Evolutionary conservation across 495 filamentous ascomycete genomes (phyloP), one percentile per base, ranked within the genome.

Genomic region (Paragyromitra xinjiangensis): DNA sequence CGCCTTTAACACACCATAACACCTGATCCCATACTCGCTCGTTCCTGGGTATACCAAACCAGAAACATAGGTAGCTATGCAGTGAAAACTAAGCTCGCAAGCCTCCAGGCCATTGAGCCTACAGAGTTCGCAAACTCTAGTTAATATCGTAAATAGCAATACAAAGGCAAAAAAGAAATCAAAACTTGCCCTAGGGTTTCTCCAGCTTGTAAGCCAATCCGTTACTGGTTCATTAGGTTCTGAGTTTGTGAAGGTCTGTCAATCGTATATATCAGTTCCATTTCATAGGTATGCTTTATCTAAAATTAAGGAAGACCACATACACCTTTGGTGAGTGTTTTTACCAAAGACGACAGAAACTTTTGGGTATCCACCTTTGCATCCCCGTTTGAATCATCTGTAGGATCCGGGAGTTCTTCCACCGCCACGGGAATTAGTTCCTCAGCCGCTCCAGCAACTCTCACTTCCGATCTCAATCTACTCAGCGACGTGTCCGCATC

Each of bases 121-220:
- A 37, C 11, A 59, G 14, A 63, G 3, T 56, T 34, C n/a, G 6
- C 12, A 34, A 19, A 40, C 44, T 37, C 58, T 26, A 64, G 67
- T 76, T 51, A 73, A 64, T 39, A 44, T 53, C 39, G 37, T 7
- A 39, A 39, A 51, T 14, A 37, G 24, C 5, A 56, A 26, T 40
- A 59, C 51, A 26, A 22, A 29, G 7, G 6, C 40, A 50, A 64
- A 29, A 44, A 63, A 24, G 34, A 42, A 59, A 39, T 40, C 8
- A 53, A 55, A 14, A 72, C 63, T 77, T 53, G 44, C 74, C 56
- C 75, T 78, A 51, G 53, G 75, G 29, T 78, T 79, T 22, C 67
- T 78, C 77, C 75, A 78, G 7, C 74, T 79, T 9, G 61, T 71
- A 19, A 78, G 63, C 77, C 77, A 73, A 34, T 62, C 77, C n/a